Percentiles rank a stretch among this genome's conserved stretches.
Conservation (phyloP, 2,329 filamentous ascomycete genomes). For the Teratosphaeria destructans region DNA sequence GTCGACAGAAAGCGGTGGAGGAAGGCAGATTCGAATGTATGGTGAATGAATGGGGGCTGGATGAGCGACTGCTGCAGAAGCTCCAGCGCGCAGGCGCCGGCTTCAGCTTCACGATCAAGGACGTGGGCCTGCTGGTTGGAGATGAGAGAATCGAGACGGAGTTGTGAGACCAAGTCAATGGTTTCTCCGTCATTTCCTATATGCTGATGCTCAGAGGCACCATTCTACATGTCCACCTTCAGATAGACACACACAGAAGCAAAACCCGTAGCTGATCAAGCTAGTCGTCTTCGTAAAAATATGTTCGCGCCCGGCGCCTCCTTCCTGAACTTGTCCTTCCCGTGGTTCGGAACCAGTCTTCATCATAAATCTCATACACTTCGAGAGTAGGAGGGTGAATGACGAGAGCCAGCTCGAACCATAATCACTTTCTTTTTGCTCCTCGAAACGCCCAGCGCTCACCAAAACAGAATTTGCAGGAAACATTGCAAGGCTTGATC, state of each 20-base stretch:
- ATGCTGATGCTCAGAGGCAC: background rate
- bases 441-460: background rate
- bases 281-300: background rate
- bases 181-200: background rate
- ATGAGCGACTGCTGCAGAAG: slow-evolving; percentile 11
- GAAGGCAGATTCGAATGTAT: slow-evolving; percentile 26
- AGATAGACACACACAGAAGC: background rate
- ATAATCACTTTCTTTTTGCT: background rate
- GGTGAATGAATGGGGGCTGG: slow-evolving; percentile 19
- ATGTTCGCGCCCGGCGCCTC: background rate
- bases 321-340: background rate
- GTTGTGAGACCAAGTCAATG: background rate
- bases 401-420: background rate
- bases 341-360: background rate
- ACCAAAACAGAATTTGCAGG: background rate
- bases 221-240: background rate
- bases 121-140: background rate
- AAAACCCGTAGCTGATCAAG: background rate
- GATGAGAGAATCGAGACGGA: background rate
- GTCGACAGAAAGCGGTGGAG: slow-evolving; percentile 28
- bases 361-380: background rate
- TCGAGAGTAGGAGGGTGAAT: background rate
- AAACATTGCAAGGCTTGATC: background rate
- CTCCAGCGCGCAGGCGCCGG: slow-evolving; percentile 9
- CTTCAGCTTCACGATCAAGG: slow-evolving; percentile 15